Base-by-base conservation (phyloP, 768 basidiomycete species). In the Mycena metata region DNA sequence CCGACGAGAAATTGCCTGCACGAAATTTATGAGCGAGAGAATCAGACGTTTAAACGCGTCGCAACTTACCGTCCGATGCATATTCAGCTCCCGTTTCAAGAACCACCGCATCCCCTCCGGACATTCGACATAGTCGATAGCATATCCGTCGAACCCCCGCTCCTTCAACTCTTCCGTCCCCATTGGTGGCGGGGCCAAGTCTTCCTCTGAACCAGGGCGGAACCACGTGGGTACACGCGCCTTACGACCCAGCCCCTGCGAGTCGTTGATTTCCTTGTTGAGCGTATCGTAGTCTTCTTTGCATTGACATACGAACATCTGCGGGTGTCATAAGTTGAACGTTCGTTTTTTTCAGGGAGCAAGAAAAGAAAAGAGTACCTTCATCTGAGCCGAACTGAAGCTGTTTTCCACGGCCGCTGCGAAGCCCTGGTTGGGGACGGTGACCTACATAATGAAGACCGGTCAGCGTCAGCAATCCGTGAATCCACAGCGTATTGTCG, bases 241-340 rank as follows among this genome's bases (percentile, higher is more conserved):
- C 68, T 79, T 84, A 70, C 83, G 79, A 36, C 88, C 91, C 15
- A 7, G 83, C 88, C 51, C 85, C 79, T 0, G 81, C 76, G 1
- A 82, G 78, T 95, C 94, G 71, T 91, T 92, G 72, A 93, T 84
- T 42, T 88, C 81, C 13, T 79, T 77, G 69, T 94, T 93, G 49
- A 99, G 82, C 2, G 84, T 79, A 66, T 90, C 82, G 57, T 93
- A 93, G 74, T 99, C 97, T 64, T 93, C 91, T 66, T 90, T 85
- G 71, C 89, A 90, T 76, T 96, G 94, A 19, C 90, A 88, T 9
- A 99, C 90, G 77, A 99, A 92, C 0, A 90, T 94, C 96, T 97
- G 71, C 23, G 11, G 56, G 60, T 50, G 10, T 6, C 43, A 54
- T 60, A 2, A 15, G 24, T 30, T 3, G 35, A 54, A n/a, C 8